Evolutionary conservation across 1,284 basidiomycete genomes (phyloP), one percentile per base, ranked within the genome.

Genomic region (Ganoderma lingzhi): DNA sequence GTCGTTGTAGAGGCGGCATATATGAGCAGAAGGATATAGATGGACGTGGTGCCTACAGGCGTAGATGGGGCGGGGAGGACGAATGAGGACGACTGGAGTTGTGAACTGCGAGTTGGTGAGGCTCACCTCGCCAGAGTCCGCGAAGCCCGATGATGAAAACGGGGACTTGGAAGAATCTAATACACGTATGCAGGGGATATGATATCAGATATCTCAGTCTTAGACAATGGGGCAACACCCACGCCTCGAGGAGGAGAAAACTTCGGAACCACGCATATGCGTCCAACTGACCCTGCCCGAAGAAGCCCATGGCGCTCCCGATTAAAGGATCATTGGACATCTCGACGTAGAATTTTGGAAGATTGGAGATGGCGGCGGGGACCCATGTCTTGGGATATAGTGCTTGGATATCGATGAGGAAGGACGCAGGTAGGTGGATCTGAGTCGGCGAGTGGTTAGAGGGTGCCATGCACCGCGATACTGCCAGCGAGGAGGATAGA

Each of bases 1-100:
- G 93, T 96, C 0, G 88, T 84, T 0, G 93, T 92, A 0, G 92
- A 93, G 0, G 93, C 92, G 35, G 86, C 93, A 78, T 96, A 96
- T 41, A 90, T 78, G 6, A 93, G 82, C 5, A 96, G 81, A 23
- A 89, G 82, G 80, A 84, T 70, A 81, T 90, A 89, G 74, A 67
- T 72, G n/a, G 74, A 67, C 23, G 68, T 66, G 8, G 74, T 68
- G 51, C 68, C 76, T 76, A 66, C 58, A 58, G 30, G 30, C 23
- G 42, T 12, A 58, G n/a, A 10, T 14, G 10, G 58, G 19, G 28
- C 17, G 12, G 28, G 30, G n/a, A 15, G 8, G 32, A 12, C 14
- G 23, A 37, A 35, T 55, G 10, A 28, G 35, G 23, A 42, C 41
- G 14, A n/a, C 10, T 41, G 17, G n/a, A n/a, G 15, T 39, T 5